These are phyloP conservation scores for Tuctoria greenei DNA, from an alignment of 176 grass and related monocot genomes.

Conservation along the genomic window DNA sequence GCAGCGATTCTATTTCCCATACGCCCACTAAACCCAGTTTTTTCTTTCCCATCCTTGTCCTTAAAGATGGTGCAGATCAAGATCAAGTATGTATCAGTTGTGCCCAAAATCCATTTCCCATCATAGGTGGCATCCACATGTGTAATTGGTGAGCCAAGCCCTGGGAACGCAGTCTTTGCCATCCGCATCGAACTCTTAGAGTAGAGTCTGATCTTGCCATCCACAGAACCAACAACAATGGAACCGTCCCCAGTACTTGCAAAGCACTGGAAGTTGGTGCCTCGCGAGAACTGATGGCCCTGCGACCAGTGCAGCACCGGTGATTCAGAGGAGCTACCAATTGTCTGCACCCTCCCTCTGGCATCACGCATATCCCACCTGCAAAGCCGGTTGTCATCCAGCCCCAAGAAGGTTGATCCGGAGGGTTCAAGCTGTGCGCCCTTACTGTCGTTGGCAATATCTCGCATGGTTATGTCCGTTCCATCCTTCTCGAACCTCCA, in stretches of 20 bases:
- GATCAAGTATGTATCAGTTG: constrained; percentile 80
- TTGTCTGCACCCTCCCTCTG: constrained; percentile 72
- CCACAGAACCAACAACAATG: constrained; percentile 72
- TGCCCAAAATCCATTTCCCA: constrained; percentile 88
- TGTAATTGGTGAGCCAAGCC: constrained; percentile 77
- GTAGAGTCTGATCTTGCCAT: constrained; percentile 90
- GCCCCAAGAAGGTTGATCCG: constrained; percentile 76
- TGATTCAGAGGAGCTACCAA: constrained; percentile 57
- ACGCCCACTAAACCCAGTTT: constrained; percentile 77
- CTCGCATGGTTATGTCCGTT: constrained; percentile 69
- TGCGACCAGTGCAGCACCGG: constrained; percentile 81
- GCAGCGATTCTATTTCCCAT: constrained; percentile 83
- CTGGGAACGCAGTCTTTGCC: constrained; percentile 88
- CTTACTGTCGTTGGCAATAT: constrained; percentile 87
- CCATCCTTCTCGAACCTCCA: constrained; percentile 93
- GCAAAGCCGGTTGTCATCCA: constrained; percentile 84
- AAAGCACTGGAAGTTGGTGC: constrained; percentile 92
- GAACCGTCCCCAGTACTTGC: constrained; percentile 89
- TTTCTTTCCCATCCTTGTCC: constrained; percentile 92
- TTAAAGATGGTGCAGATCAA: constrained; percentile 87
- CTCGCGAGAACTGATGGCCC: constrained; percentile 82
- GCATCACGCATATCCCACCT: constrained; percentile 91
- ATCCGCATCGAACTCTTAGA: constrained; percentile 85
- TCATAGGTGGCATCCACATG: constrained; percentile 92
- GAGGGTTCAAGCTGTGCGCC: constrained; percentile 77